Evolutionary conservation across 2,329 filamentous ascomycete genomes (phyloP).

Genomic region (Verticillium albo-atrum): DNA sequence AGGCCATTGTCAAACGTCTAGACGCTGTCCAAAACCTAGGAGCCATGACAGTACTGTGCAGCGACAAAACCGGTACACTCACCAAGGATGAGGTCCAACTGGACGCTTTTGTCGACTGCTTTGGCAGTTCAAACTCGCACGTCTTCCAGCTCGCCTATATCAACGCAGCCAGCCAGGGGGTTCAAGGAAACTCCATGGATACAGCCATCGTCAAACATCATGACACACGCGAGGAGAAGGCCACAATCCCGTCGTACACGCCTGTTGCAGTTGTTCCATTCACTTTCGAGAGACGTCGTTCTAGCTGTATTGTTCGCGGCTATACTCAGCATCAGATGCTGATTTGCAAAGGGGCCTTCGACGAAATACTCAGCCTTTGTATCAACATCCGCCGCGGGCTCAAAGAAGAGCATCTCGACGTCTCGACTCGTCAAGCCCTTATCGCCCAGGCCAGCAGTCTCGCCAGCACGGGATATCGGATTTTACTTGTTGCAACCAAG

Average conservation of each 20-base stretch:
- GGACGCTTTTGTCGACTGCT: constrained; percentile 14
- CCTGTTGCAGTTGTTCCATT: constrained; percentile 17
- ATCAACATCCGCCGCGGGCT: constrained; percentile 10
- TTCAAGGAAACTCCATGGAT: constrained; percentile 23
- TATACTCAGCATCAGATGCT: constrained; percentile 17
- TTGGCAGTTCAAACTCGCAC: constrained; percentile 10
- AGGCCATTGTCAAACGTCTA: constrained; percentile 28
- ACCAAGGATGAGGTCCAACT: constrained; percentile 23
- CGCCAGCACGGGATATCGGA: constrained; percentile 16
- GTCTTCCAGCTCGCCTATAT: constrained; percentile 21
- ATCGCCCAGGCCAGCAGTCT: constrained; percentile 10
- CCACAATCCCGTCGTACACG: constrained; percentile 15
- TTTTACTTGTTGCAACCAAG: constrained; percentile 18
- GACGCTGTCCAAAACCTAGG: constrained; percentile 23
- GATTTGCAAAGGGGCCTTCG: constrained; percentile 23
- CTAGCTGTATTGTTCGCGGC: constrained; percentile 16
- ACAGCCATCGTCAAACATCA: constrained; percentile 9
- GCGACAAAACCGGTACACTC: constrained; percentile 24
- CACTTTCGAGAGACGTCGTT: constrained; percentile 19
- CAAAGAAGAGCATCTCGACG: constrained; percentile 12
- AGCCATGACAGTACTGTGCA: constrained; percentile 23
- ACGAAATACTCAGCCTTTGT: constrained; percentile 20
- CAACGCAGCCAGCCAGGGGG: constrained; percentile 18
- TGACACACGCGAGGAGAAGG: not conserved
- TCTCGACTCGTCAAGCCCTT: constrained; percentile 9